Evolutionary conservation across 768 basidiomycete genomes (phyloP), one percentile per base, ranked within the genome.

Genomic region (Leccinum olivaceopallidum): DNA sequence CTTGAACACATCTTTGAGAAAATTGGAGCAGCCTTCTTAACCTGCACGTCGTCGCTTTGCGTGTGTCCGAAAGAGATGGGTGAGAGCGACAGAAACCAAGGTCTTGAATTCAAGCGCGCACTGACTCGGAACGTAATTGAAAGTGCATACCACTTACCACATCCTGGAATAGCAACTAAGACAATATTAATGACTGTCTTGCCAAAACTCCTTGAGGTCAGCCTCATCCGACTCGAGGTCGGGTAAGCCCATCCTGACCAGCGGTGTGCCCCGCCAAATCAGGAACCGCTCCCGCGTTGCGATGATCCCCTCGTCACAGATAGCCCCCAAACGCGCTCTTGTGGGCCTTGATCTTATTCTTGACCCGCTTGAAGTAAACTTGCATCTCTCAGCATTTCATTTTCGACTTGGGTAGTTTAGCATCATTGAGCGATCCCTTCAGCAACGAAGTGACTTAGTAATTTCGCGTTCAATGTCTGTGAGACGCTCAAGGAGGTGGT

Each of bases 121-220:
- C 18, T 42, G 6, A 42, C 18, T 42, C 39, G 7, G 16, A 18
- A 18, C 36, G 36, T 42, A 42, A 18, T 12, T 3, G 42, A 52
- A 47, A 34, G 30, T 37, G 6, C 26, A 5, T 16, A 37, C 3
- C 55, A n/a, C 92, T 61, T 64, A 92, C 95, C 96, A 71, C 90
- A 94, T 13, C 96, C 96, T 36, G 96, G 96, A 48, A 98, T 82
- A 8, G 94, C 96, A 20, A 98, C 76, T 0, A 95, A 94, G 0
- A 95, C 80, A 22, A 22, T 22, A 22, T 22, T 22, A 57, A 99
- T 87, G 64, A 98, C 79, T 1, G 89, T 93, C 78, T 95, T 95
- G 32, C 80, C 83, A 62, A 80, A 83, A 28, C 56, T 71, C 63
- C 66, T 59, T 92, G 68, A 6, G 26, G 26, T 28, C 6, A 28